Percentiles rank a stretch among this genome's conserved stretches.
phyloP scores from a whole-genome alignment of 495 filamentous ascomycete species.

The Mycothermus thermophilus region DNA sequence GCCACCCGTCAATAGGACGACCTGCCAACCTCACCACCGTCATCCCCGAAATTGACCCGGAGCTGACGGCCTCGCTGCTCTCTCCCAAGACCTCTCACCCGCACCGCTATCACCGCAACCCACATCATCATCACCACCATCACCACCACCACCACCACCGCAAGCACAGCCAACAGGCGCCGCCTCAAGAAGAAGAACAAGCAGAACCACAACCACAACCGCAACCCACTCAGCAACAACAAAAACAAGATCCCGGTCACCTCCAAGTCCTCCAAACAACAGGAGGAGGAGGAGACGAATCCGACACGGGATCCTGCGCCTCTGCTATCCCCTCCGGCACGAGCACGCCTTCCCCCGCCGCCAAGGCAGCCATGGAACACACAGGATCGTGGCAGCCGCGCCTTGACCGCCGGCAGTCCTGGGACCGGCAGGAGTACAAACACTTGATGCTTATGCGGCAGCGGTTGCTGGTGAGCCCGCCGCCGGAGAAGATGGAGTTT shows the following conservation, averaged over 20 bases:
- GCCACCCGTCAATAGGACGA: no score
- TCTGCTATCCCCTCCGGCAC: no score
- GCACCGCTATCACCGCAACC: background rate
- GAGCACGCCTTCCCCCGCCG: no score
- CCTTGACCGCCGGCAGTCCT: constrained; percentile 31
- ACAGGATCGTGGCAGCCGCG: constrained; percentile 31
- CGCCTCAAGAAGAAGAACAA: no score
- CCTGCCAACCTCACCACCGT: background rate
- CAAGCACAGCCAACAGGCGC: no score
- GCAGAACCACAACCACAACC: no score
- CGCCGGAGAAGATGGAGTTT: constrained; percentile 17
- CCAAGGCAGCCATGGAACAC: constrained; percentile 25
- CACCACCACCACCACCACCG: background rate
- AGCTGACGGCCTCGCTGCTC: background rate
- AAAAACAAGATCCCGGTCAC: no score
- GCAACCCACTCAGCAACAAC: no score
- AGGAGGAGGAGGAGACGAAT: no score
- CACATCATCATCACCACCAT: background rate
- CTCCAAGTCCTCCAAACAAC: no score
- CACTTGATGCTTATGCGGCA: constrained; percentile 22
- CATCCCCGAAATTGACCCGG: background rate
- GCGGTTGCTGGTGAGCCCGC: constrained; percentile 8
- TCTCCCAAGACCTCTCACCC: no score
- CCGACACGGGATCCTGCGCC: no score
- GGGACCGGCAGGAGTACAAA: constrained; percentile 33